Percentiles rank a stretch among this genome's conserved stretches.
Conservation (phyloP, 2,329 filamentous ascomycete genomes). For the Podosphaera xanthii region DNA sequence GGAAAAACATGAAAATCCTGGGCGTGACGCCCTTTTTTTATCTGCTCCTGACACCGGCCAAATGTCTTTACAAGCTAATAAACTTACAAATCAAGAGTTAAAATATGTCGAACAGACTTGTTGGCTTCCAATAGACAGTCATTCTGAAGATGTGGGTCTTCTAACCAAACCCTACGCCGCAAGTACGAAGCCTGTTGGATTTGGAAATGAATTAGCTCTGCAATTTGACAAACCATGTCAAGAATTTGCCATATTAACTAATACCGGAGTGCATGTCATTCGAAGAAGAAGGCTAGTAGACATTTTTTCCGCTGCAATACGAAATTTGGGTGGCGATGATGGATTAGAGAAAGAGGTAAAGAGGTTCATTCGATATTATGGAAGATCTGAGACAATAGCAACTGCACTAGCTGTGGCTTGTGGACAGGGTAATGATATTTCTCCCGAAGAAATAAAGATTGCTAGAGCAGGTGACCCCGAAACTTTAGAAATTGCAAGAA, state of each 20-base stretch:
- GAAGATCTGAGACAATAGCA: constrained; percentile 69
- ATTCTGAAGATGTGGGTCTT: constrained; percentile 56
- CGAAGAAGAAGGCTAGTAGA: constrained; percentile 71
- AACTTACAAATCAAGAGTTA: constrained; percentile 10
- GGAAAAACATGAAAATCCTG: constrained; percentile 32
- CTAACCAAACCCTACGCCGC: constrained; percentile 53
- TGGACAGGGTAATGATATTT: constrained; percentile 61
- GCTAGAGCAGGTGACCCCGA: constrained; percentile 58
- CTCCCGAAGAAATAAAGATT: constrained; percentile 46
- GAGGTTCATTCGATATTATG: constrained; percentile 68
- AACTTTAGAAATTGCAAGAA: constrained; percentile 63
- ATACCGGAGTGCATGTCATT: constrained; percentile 70
- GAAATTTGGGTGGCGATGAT: constrained; percentile 51
- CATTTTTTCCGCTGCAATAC: constrained; percentile 65
- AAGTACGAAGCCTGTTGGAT: constrained; percentile 45
- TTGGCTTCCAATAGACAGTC: constrained; percentile 54
- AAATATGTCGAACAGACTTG: constrained; percentile 56
- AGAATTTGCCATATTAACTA: constrained; percentile 80
- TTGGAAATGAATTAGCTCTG: constrained; percentile 88
- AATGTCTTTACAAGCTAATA: constrained; percentile 37
- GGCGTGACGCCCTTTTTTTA: constrained; percentile 51
- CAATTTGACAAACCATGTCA: constrained; percentile 69
- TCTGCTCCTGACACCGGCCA: constrained; percentile 72
- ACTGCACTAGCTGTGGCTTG: constrained; percentile 87
- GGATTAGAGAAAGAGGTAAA: constrained; percentile 62